Percentiles rank a stretch among this genome's conserved stretches.
Conservation (phyloP, 306 rosid genomes). For the Myrica gale region DNA sequence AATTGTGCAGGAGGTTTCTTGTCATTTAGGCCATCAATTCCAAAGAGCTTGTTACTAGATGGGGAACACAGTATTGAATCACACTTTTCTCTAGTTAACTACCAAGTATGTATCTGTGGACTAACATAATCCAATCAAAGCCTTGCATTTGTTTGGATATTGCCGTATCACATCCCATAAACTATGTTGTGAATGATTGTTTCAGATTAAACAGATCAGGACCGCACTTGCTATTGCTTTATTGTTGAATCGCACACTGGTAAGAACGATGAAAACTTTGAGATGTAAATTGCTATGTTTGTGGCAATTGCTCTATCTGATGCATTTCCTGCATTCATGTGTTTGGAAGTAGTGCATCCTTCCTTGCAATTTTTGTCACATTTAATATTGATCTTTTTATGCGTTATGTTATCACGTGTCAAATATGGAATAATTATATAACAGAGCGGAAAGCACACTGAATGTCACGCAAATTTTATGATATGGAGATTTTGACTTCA, state of each 20-base stretch:
- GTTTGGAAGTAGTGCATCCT: not conserved
- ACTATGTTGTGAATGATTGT: conserved; percentile 26
- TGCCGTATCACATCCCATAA: conserved; percentile 20
- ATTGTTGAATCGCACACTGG: conserved; percentile 85
- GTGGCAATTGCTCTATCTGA: not conserved
- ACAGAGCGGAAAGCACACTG: not conserved
- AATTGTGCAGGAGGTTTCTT: conserved; percentile 80
- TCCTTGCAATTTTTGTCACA: not conserved
- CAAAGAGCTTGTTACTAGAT: conserved; percentile 63
- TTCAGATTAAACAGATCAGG: conserved; percentile 87
- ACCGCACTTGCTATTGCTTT: conserved; percentile 90
- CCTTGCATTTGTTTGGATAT: conserved; percentile 32
- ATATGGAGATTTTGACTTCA: not conserved
- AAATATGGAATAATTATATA: not conserved
- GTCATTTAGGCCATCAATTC: conserved; percentile 83
- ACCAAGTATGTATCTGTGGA: conserved; percentile 76
- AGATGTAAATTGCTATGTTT: conserved; percentile 10
- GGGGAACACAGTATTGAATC: conserved; percentile 69
- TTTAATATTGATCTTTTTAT: not conserved
- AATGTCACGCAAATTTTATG: not conserved
- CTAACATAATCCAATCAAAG: conserved; percentile 37
- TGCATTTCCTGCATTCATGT: not conserved
- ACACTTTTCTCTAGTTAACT: conserved; percentile 79
- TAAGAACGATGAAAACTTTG: conserved; percentile 42
- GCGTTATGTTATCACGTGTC: not conserved